Conservation (phyloP, 192 early-diverging fungal species). For the Rhizophagus sp. region DNA sequence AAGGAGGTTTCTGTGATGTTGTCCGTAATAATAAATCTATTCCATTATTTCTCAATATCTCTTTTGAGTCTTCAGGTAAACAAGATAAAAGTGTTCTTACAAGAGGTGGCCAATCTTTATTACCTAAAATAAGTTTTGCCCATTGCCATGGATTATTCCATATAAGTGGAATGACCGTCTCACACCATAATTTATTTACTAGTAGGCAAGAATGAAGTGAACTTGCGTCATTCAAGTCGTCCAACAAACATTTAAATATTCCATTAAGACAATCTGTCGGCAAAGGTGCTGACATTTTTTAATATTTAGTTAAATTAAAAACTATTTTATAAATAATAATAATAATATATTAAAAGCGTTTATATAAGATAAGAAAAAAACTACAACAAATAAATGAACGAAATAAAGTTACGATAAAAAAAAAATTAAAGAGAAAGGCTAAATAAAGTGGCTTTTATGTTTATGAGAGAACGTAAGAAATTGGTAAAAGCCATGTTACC, state of each 20-base stretch:
- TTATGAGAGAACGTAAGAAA: background rate
- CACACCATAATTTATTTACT: constrained; percentile 25
- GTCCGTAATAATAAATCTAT: constrained; percentile 2
- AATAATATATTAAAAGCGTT: too few species aligned
- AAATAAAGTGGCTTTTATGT: background rate
- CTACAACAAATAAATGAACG: too few species aligned
- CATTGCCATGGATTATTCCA: constrained; percentile 22
- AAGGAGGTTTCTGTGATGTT: background rate
- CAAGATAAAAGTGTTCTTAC: constrained; percentile 11
- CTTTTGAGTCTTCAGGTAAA: constrained; percentile 10
- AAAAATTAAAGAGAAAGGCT: background rate
- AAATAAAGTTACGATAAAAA: background rate
- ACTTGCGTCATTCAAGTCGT: background rate
- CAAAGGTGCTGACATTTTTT: background rate
- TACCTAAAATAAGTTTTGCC: background rate
- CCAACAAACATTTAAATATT: constrained; percentile 2
- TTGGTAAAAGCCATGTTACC: background rate
- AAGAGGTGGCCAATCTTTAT: background rate
- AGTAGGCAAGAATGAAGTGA: constrained; percentile 14
- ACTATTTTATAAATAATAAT: too few species aligned
- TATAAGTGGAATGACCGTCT: background rate
- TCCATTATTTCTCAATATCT: constrained; percentile 9
- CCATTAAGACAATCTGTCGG: constrained; percentile 28
- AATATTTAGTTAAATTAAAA: background rate
- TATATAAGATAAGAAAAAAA: too few species aligned